phyloP scores from a whole-genome alignment of 2,329 filamentous ascomycete genomes.

The Onygenales sp. region DNA sequence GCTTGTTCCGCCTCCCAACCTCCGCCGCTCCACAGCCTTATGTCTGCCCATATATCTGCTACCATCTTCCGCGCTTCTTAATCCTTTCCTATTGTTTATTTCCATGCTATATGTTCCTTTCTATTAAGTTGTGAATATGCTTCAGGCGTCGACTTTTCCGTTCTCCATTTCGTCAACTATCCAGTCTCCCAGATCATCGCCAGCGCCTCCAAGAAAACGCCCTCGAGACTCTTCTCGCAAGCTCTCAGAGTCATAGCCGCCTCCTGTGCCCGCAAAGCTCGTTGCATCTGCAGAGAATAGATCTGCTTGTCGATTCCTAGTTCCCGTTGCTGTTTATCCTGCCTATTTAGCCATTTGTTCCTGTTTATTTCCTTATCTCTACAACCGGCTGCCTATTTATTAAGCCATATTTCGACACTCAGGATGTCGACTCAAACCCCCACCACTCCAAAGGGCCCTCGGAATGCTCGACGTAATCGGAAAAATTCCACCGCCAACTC shows the following conservation, averaged over 20 bases:
- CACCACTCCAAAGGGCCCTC: conserved; percentile 29
- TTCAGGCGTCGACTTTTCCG: conserved; percentile 1
- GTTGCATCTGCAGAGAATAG: not conserved
- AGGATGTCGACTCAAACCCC: conserved; percentile 38
- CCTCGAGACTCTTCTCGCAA: not conserved
- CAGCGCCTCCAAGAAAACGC: not conserved
- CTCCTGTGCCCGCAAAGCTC: not conserved
- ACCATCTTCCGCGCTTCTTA: not conserved
- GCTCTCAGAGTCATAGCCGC: not conserved
- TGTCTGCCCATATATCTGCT: not conserved
- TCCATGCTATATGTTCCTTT: not conserved
- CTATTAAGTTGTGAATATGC: conserved; percentile 4
- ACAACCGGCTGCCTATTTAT: conserved; percentile 41
- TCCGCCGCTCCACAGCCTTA: not conserved
- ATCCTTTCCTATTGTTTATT: not conserved
- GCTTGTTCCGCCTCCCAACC: not conserved
- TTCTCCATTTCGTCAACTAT: not conserved
- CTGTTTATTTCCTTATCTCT: conserved; percentile 20
- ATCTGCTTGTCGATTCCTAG: conserved; percentile 2
- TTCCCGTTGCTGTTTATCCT: conserved; percentile 9
- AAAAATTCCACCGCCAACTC: conserved; percentile 23
- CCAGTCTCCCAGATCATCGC: not conserved
- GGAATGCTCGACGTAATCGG: conserved; percentile 26
- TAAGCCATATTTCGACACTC: conserved; percentile 29
- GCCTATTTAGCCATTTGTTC: conserved; percentile 8